Evolutionary conservation across 371 early-diverging fungal species (phyloP).

Genomic region (Blyttiomyces sp.): DNA sequence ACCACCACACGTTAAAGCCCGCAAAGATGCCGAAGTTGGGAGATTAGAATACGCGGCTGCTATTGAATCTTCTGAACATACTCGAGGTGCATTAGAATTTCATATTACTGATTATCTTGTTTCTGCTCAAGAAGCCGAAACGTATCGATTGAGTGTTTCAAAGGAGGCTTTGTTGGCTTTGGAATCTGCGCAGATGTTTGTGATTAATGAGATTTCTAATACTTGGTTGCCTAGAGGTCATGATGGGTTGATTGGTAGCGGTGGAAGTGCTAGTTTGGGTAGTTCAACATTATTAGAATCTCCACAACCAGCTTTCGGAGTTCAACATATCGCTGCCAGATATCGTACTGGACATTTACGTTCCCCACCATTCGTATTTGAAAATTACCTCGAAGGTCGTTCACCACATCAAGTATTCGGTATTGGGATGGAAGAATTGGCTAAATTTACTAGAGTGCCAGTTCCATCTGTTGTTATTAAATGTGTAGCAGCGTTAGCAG

Average conservation of each 20-base stretch:
- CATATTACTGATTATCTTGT: constrained; percentile 34
- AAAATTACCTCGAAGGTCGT: constrained; percentile 10
- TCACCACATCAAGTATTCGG: constrained; percentile 31
- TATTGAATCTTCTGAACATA: constrained; percentile 27
- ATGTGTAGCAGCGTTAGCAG: constrained; percentile 20
- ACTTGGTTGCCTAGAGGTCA: constrained; percentile 3
- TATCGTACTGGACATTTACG: constrained; percentile 30
- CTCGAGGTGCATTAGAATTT: constrained; percentile 30
- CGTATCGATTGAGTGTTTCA: constrained; percentile 16
- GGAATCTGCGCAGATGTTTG: constrained; percentile 28
- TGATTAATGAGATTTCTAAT: constrained; percentile 3
- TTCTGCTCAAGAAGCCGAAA: constrained; percentile 31
- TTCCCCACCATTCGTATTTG: constrained; percentile 21
- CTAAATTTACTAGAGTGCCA: constrained; percentile 3
- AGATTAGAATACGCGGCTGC: constrained; percentile 19
- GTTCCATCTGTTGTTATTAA: constrained; percentile 26
- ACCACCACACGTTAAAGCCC: constrained; percentile 27
- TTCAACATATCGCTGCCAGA: constrained; percentile 13
- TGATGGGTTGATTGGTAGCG: neutral
- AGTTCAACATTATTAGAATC: constrained; percentile 10
- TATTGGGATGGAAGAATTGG: constrained; percentile 23
- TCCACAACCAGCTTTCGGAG: constrained; percentile 18
- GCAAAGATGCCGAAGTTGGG: constrained; percentile 27
- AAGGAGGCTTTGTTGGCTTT: constrained; percentile 23
- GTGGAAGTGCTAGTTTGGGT: no score